Evolutionary conservation across 768 basidiomycete species (phyloP).

Genomic region (Boletus edulis): DNA sequence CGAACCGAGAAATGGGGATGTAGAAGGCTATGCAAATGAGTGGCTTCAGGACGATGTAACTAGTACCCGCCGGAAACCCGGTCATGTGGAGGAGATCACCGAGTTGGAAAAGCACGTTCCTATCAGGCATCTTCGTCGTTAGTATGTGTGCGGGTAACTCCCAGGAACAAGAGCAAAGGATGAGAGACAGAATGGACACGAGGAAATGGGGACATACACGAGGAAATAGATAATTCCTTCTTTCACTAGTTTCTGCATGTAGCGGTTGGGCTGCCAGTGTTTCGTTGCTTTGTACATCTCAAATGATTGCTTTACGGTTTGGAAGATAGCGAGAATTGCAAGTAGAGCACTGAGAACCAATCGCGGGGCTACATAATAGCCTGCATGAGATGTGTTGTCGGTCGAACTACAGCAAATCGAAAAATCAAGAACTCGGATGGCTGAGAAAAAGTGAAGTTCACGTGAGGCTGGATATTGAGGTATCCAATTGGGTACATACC

Average conservation of each 20-base stretch:
- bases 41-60: too few relatives aligned
- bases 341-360: not conserved
- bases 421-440: not conserved
- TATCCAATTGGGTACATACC: not conserved
- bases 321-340: not conserved
- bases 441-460: not conserved
- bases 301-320: not conserved
- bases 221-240: not conserved
- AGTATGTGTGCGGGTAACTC: too few relatives aligned
- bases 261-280: not conserved
- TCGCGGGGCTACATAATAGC: not conserved
- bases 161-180: too few relatives aligned
- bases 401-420: not conserved
- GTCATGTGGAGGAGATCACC: accelerated
- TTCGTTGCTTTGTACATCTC: not conserved
- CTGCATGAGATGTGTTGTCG: too few relatives aligned
- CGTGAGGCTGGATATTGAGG: not conserved
- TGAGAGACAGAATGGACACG: not conserved
- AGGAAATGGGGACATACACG: not conserved
- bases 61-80: too few relatives aligned
- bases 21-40: too few relatives aligned
- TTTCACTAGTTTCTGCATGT: not conserved
- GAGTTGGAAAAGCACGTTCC: too few relatives aligned
- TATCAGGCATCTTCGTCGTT: too few relatives aligned
- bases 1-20: too few relatives aligned